These are phyloP conservation scores for Toxicodendron radicans DNA, from an alignment of 345 rosid species.

Conservation along the genomic window DNA sequence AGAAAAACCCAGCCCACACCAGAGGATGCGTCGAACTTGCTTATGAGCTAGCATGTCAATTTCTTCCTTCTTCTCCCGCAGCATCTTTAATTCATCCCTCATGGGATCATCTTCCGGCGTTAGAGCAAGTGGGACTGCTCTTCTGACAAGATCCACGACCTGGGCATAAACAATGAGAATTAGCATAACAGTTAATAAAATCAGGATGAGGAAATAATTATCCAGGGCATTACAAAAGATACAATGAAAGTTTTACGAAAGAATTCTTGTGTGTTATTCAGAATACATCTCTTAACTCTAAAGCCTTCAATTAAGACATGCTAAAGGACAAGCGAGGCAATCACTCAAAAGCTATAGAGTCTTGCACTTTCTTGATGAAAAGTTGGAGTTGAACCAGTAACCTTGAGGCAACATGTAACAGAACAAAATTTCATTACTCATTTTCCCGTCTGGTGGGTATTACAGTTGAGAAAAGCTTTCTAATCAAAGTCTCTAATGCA, in stretches of 20 bases:
- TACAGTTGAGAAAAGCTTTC: background rate
- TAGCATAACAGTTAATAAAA: constrained; percentile 2
- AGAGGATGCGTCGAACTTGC: constrained; percentile 81
- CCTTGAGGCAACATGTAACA: background rate
- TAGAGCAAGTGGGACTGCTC: constrained; percentile 75
- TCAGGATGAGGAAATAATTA: background rate
- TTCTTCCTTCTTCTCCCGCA: constrained; percentile 72
- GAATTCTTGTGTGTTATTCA: background rate
- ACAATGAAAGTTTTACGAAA: background rate
- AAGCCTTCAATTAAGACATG: background rate
- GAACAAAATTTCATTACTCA: background rate
- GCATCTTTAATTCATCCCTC: constrained; percentile 64
- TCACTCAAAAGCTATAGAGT: constrained; percentile 7
- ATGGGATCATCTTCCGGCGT: constrained; percentile 62
- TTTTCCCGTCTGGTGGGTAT: background rate
- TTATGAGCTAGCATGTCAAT: constrained; percentile 84
- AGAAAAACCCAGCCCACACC: constrained; percentile 66
- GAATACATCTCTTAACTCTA: too few species aligned
- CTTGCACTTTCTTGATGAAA: background rate
- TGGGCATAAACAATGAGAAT: constrained; percentile 21
- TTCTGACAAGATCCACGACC: constrained; percentile 88
- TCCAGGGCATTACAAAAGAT: background rate
- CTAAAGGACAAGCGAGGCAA: background rate
- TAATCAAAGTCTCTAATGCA: background rate
- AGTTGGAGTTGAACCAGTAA: constrained; percentile 5